Base-by-base conservation (phyloP, 1,284 basidiomycete genomes). In the Cryptococcus sp. region DNA sequence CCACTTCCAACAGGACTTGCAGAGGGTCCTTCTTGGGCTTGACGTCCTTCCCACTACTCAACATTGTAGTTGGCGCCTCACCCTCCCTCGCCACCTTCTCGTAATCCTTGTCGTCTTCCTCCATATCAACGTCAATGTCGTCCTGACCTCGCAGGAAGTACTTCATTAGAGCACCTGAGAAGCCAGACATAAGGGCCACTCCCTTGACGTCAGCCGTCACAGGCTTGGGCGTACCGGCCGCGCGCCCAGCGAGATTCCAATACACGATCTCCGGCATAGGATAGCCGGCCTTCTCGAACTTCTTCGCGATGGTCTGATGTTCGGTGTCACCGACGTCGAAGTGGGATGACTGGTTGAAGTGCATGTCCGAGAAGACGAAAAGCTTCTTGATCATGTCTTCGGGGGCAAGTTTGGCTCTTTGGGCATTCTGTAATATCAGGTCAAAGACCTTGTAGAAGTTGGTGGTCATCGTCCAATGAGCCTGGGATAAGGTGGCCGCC, bases 281-380 rank as follows among this genome's bases (percentile, higher is more conserved):
- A 67, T 89, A 89, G 47, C 87, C 87, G 1, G 83, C 85, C 58
- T 81, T 74, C 48, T 72, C 69, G 67, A 84, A 89, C 61, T 80
- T 82, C n/a, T 57, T 47, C 64, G 77, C 71, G 69, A 82, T 81
- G n/a, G 85, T 81, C 50, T 86, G 82, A 66, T 88, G 83, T 53
- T 84, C 87, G 23, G 87, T 88, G 65, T 83, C 80, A 83, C 86
- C 87, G 5, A 68, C 66, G 5, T 19, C 50, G 0, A 48, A 57
- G 0, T 61, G 49, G 22, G 45, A 54, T 54, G 78, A 76, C 3
- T 59, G 56, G 70, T 89, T 86, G 62, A 89, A 89, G 75, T 89
- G 87, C 88, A 89, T 89, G 68, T 89, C 87, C 5, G 83, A 84
- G 72, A 90, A 89, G 45, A 89, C 81, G 67, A 89, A 88, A 0